Conservation (phyloP, 73 alveolate species). For the Uronychia binucleata region DNA sequence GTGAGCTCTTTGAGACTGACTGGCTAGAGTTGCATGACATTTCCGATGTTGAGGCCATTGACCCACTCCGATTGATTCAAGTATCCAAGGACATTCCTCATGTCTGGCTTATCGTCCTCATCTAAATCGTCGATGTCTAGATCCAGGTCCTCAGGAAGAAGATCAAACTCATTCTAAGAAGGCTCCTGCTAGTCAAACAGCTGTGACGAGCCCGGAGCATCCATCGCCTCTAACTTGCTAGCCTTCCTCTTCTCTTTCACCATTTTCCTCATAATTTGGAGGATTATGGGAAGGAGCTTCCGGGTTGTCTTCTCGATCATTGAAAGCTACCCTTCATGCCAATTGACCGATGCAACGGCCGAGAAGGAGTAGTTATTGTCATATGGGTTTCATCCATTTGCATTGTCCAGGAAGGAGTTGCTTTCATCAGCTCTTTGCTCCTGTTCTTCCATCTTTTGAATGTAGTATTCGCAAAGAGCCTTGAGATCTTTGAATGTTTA, state of each 20-base stretch:
- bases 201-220: no score
- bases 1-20: constrained; percentile 27
- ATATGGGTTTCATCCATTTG: neutral
- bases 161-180: no score
- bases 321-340: neutral
- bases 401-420: neutral
- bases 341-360: neutral
- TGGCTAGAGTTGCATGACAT: constrained; percentile 54
- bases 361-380: neutral
- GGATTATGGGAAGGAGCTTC: constrained; percentile 46
- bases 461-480: neutral
- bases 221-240: neutral
- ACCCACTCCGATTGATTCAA: constrained; percentile 63
- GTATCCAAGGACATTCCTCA: constrained; percentile 61
- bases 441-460: neutral
- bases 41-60: constrained; percentile 41
- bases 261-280: constrained; percentile 31
- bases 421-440: neutral
- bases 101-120: constrained; percentile 30
- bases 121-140: no score
- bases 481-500: neutral
- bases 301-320: constrained; percentile 60
- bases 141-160: constrained; percentile 17
- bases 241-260: constrained; percentile 37
- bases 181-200: no score